Conservation (phyloP, 176 grass and related monocot species). For the Rhynchospora tenuis region DNA sequence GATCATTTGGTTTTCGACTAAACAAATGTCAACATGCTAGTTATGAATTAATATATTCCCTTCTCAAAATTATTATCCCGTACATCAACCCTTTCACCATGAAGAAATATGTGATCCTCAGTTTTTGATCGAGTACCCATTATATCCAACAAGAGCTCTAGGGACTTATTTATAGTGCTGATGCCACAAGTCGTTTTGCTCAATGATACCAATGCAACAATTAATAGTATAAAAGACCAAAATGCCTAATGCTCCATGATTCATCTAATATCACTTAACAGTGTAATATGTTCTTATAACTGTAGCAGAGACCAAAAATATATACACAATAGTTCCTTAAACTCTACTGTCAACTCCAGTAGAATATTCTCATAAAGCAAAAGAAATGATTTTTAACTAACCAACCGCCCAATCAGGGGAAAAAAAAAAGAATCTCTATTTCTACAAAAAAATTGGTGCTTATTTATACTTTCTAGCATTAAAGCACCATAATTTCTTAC, state of each 20-base stretch:
- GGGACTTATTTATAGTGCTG: too few relatives aligned
- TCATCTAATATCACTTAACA: background rate
- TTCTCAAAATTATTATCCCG: too few relatives aligned
- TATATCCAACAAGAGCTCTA: too few relatives aligned
- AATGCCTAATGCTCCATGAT: background rate
- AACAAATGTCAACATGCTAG: too few relatives aligned
- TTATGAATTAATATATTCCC: too few relatives aligned
- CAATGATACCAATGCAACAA: too few relatives aligned
- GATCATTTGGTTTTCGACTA: too few relatives aligned
- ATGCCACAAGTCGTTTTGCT: too few relatives aligned
- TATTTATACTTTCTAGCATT: slow-evolving; percentile 14
- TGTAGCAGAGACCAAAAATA: background rate
- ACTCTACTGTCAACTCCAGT: slow-evolving; percentile 22
- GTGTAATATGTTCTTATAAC: background rate
- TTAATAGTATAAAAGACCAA: too few relatives aligned
- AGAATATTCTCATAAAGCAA: slow-evolving; percentile 11
- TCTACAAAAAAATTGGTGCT: slow-evolving; percentile 27
- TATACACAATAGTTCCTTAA: slow-evolving; percentile 11
- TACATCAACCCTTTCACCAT: too few relatives aligned
- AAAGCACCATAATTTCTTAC: slow-evolving; percentile 8
- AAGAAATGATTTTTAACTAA: slow-evolving; percentile 3
- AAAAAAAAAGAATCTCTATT: slow-evolving; percentile 8
- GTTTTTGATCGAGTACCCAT: too few relatives aligned
- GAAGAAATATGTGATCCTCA: too few relatives aligned
- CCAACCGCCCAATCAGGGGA: background rate